Base-by-base conservation (phyloP, 1,139 yeast species). In the Oligophagozyma castellii region DNA sequence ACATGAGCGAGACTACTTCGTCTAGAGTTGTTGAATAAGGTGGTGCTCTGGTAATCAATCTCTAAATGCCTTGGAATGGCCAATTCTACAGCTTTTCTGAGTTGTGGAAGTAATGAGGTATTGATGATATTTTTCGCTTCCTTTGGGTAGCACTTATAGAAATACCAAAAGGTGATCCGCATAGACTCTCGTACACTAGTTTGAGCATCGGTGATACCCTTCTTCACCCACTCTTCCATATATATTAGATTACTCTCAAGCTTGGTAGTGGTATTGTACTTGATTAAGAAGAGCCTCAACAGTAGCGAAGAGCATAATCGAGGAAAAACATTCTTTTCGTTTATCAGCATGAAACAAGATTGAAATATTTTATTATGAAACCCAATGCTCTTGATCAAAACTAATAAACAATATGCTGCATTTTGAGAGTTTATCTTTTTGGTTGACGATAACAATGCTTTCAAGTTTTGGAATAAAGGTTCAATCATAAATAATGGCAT, bases 121-220 rank as follows among this genome's bases (percentile, higher is more conserved):
- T 46, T 46, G 21, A 66, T 43, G 5, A 68, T 38, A 8, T 38
- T 36, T n/a, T 53, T 56, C 1, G 60, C 65, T 5, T 58, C 58
- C 1, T 46, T 45, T 1, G 74, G 69, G 55, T 65, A 70, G 2
- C 59, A 41, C 23, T 61, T 61, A 40, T 65, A 63, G 36, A 70
- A 67, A 13, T 69, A 61, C 95, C 95, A 84, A 45, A 68, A 86
- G 0, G 84, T 65, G 6, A 61, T 60, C 46, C 94, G 67, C 56
- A 79, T 80, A 0, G 71, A 61, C 42, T 73, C 93, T 36, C 95
- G 65, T 0, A 81, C 95, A 0, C 65, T 60, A 0, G 92, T 84
- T 35, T 79, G 78, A 0, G 94, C 81, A 53, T 89, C 96, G 1
- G 70, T 55, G 2, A 89, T 58, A 19, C 92, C 73, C 43, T 69